Percentiles rank a stretch among this genome's conserved stretches.
These are phyloP conservation scores for Orbilia brochopaga DNA, from an alignment of 2,329 filamentous ascomycete species.

Conservation along the genomic window DNA sequence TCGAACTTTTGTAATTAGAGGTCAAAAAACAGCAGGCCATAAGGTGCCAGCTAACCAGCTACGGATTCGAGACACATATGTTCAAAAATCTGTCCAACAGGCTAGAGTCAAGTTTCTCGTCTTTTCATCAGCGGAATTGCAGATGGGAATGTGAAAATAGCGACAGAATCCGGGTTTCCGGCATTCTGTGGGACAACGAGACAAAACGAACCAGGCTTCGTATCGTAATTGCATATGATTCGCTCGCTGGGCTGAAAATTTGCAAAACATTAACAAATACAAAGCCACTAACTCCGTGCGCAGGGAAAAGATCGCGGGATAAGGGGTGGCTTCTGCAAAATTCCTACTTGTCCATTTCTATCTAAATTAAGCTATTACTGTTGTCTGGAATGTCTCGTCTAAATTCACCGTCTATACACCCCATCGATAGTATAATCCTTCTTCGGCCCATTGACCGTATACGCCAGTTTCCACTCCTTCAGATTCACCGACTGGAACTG, in stretches of 20 bases:
- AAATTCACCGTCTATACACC: slow-evolving; percentile 60
- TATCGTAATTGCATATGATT: background rate
- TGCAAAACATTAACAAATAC: background rate
- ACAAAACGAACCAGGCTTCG: background rate
- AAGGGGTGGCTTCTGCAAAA: no score
- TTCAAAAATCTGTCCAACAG: no score
- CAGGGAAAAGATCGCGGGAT: no score
- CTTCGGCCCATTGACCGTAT: slow-evolving; percentile 72
- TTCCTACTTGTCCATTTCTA: background rate
- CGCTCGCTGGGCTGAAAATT: background rate
- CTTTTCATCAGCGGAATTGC: background rate
- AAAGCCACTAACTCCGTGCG: no score
- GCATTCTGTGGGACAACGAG: no score
- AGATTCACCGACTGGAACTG: slow-evolving; percentile 66
- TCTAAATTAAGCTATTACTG: background rate
- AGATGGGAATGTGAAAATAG: background rate
- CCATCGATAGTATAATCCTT: slow-evolving; percentile 73
- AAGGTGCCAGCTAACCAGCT: slow-evolving; percentile 22
- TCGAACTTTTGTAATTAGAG: slow-evolving; percentile 41
- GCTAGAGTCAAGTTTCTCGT: background rate
- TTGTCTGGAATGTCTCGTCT: background rate
- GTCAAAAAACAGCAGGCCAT: slow-evolving; percentile 16
- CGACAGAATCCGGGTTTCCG: background rate
- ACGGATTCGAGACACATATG: slow-evolving; percentile 27
- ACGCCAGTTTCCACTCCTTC: slow-evolving; percentile 66